These are phyloP conservation scores for Ophiostoma perfectum DNA, from an alignment of 2,329 filamentous ascomycete genomes.

Conservation along the genomic window DNA sequence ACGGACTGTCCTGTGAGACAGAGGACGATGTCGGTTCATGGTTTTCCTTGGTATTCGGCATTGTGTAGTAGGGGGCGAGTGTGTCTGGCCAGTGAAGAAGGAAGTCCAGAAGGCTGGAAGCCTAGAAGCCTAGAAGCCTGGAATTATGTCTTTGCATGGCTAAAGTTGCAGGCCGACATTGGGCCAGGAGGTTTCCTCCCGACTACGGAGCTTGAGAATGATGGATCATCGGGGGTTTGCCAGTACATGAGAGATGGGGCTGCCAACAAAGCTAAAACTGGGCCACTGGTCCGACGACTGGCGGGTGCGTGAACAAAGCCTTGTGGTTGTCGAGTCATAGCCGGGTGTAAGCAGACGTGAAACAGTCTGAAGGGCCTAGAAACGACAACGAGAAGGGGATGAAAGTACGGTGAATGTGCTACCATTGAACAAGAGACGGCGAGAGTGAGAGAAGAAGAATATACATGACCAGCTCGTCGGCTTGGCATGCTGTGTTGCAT, in stretches of 20 bases:
- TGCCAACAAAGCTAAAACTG: neutral
- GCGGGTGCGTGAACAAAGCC: neutral
- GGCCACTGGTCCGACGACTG: slow-evolving; percentile 2
- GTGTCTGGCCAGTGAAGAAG: no score
- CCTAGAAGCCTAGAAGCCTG: neutral
- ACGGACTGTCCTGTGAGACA: neutral
- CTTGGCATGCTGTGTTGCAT: slow-evolving; percentile 5
- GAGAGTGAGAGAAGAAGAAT: neutral
- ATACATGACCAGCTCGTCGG: neutral
- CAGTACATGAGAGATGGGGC: no score
- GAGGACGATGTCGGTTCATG: neutral
- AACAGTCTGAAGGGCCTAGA: neutral
- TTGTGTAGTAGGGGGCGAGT: no score
- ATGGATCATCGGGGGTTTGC: neutral
- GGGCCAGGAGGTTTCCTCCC: neutral
- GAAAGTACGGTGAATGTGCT: slow-evolving; percentile 1
- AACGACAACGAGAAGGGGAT: neutral
- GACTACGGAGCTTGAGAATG: slow-evolving; percentile 4
- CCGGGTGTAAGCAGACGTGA: neutral
- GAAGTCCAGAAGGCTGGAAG: no score
- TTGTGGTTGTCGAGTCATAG: neutral
- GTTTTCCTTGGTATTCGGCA: neutral
- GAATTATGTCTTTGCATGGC: no score
- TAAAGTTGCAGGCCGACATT: neutral
- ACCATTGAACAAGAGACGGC: neutral